phyloP scores from a whole-genome alignment of 139 green algal genomes.

The Asterochloris sp. region DNA sequence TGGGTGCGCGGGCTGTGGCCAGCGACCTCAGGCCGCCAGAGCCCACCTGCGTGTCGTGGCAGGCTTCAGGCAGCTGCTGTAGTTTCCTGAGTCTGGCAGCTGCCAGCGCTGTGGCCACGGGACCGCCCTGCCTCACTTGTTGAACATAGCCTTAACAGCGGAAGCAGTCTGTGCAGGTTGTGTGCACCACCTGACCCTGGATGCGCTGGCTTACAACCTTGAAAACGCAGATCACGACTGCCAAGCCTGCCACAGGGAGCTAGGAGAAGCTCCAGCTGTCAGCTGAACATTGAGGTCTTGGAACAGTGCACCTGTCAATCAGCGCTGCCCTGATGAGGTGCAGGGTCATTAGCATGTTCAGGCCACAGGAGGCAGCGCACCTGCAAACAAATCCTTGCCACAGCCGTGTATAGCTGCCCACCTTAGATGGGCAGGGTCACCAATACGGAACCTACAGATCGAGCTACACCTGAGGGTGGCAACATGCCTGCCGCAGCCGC shows the following conservation, averaged over 20 bases:
- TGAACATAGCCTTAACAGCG: no score
- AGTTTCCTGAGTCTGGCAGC: not conserved
- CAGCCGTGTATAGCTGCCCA: not conserved
- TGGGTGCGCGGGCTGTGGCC: slow-evolving; percentile 31
- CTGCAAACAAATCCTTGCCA: not conserved
- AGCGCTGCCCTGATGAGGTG: not conserved
- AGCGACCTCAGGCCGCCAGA: slow-evolving; percentile 60
- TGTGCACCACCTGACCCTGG: no score
- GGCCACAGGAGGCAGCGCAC: not conserved
- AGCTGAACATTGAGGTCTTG: no score
- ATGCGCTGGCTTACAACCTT: no score
- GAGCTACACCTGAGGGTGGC: slow-evolving; percentile 77
- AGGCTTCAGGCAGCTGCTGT: not conserved
- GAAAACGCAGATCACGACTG: no score
- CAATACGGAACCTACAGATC: not conserved
- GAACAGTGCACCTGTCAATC: not conserved
- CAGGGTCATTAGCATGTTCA: not conserved
- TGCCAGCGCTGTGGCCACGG: no score
- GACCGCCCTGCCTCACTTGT: not conserved
- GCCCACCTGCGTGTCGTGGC: slow-evolving; percentile 49
- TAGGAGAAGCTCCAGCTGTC: no score
- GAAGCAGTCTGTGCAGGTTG: no score
- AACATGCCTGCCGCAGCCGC: slow-evolving; percentile 84
- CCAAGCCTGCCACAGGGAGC: no score
- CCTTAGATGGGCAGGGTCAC: not conserved